These are phyloP conservation scores for Metschnikowia drakensbergensis DNA, from an alignment of 805 yeast species.

Conservation along the genomic window DNA sequence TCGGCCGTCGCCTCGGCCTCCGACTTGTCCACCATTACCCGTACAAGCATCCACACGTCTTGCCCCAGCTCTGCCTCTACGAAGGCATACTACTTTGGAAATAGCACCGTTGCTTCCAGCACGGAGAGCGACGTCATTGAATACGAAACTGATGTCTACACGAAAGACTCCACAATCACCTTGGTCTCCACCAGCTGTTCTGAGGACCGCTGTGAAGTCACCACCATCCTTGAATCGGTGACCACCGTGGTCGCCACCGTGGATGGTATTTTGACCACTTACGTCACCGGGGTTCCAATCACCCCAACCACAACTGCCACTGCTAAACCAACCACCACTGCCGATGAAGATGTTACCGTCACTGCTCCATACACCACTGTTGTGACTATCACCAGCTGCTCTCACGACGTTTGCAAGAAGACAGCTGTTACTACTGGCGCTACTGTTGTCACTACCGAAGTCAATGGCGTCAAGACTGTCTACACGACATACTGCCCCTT, in stretches of 20 bases:
- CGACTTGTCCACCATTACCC: conserved; percentile 14
- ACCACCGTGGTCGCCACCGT: conserved; percentile 37
- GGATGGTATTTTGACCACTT: conserved; percentile 38
- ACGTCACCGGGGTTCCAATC: conserved; percentile 31
- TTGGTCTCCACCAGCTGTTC: conserved; percentile 30
- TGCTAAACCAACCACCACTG: conserved; percentile 4
- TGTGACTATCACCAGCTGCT: conserved; percentile 29
- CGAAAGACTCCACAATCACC: conserved; percentile 14
- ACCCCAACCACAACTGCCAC: conserved; percentile 4
- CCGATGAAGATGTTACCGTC: conserved; percentile 8
- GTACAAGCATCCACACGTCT: conserved; percentile 15
- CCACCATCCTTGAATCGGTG: conserved; percentile 29
- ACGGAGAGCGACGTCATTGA: conserved; percentile 6
- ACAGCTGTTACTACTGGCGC: conserved; percentile 24
- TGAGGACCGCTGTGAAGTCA: conserved; percentile 26
- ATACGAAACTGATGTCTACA: conserved; percentile 14
- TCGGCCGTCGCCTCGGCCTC: conserved; percentile 6
- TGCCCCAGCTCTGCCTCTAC: conserved; percentile 10
- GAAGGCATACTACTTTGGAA: conserved; percentile 8
- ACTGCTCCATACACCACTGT: conserved; percentile 12
- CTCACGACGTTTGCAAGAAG: conserved; percentile 22
- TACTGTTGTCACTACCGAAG: conserved; percentile 29
- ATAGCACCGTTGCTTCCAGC: conserved; percentile 5
- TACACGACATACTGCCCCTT: conserved; percentile 27
- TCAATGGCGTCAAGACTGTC: conserved; percentile 32